phyloP scores from a whole-genome alignment of 2,329 filamentous ascomycete genomes.

The Thyridium curvatum region DNA sequence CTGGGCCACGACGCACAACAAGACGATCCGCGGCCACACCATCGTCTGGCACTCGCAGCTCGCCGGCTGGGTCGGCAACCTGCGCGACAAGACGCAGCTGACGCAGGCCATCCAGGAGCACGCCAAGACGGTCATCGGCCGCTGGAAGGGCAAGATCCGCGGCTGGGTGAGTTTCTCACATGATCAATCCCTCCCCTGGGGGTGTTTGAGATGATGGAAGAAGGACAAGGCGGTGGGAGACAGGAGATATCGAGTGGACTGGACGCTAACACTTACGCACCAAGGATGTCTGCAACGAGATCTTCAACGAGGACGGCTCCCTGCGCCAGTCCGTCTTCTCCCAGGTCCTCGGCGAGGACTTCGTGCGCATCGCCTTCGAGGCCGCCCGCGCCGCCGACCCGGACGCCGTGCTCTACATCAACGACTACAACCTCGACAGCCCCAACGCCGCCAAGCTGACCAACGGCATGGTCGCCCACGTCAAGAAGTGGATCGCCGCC shows the following conservation, averaged over 20 bases:
- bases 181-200: background rate
- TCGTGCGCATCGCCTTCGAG: slow-evolving; percentile 63
- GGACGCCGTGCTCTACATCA: slow-evolving; percentile 66
- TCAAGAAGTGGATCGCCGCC: slow-evolving; percentile 55
- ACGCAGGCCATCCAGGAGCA: slow-evolving; percentile 53
- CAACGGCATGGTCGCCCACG: slow-evolving; percentile 46
- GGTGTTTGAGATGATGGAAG: too few species aligned
- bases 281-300: slow-evolving; percentile 58
- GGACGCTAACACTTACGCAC: too few species aligned
- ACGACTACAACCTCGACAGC: slow-evolving; percentile 64
- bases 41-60: slow-evolving; percentile 59
- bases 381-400: slow-evolving; percentile 63
- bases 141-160: slow-evolving; percentile 58
- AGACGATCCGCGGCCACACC: slow-evolving; percentile 59
- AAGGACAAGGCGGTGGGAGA: too few species aligned
- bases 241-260: too few species aligned
- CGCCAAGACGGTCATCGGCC: slow-evolving; percentile 48
- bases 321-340: slow-evolving; percentile 59
- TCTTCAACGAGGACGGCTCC: slow-evolving; percentile 54
- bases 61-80: slow-evolving; percentile 51
- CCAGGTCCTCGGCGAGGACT: slow-evolving; percentile 62
- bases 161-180: slow-evolving; percentile 34
- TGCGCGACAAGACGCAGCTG: slow-evolving; percentile 44
- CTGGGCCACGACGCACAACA: slow-evolving; percentile 49
- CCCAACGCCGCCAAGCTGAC: slow-evolving; percentile 51